These are phyloP conservation scores for Nakazawaea ernobii DNA, from an alignment of 805 yeast genomes.

Conservation along the genomic window DNA sequence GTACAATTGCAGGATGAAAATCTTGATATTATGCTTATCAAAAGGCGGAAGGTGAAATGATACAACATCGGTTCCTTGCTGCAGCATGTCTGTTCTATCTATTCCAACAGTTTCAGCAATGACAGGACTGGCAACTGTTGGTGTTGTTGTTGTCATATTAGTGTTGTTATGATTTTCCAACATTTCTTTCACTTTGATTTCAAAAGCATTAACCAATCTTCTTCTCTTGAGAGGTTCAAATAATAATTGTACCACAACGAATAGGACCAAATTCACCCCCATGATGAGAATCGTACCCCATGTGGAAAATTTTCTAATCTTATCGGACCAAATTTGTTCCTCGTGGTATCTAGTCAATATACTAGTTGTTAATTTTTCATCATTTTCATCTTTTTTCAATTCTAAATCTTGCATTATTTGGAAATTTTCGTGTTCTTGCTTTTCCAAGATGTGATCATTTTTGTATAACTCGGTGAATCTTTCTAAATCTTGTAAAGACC, in stretches of 20 bases:
- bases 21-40: background rate
- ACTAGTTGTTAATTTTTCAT: slow-evolving; percentile 62
- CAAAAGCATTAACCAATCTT: slow-evolving; percentile 77
- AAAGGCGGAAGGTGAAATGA: background rate
- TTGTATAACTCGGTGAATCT: slow-evolving; percentile 76
- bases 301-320: slow-evolving; percentile 87
- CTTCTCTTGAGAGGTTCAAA: slow-evolving; percentile 94
- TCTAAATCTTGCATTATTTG: slow-evolving; percentile 49
- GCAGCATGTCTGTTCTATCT: background rate
- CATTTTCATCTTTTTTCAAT: slow-evolving; percentile 58
- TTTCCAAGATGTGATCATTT: slow-evolving; percentile 72
- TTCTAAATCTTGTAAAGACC: slow-evolving; percentile 79
- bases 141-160: background rate
- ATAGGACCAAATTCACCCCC: slow-evolving; percentile 78
- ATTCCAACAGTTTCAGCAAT: background rate
- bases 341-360: slow-evolving; percentile 89
- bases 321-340: slow-evolving; percentile 97
- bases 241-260: slow-evolving; percentile 75
- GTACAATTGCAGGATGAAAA: background rate
- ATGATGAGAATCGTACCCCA: slow-evolving; percentile 93
- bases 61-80: background rate
- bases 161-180: slow-evolving; percentile 27
- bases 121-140: background rate
- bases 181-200: slow-evolving; percentile 61
- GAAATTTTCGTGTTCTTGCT: slow-evolving; percentile 48